These are phyloP conservation scores for Picea abies DNA, from an alignment of 83 land plant species.

Conservation along the genomic window DNA sequence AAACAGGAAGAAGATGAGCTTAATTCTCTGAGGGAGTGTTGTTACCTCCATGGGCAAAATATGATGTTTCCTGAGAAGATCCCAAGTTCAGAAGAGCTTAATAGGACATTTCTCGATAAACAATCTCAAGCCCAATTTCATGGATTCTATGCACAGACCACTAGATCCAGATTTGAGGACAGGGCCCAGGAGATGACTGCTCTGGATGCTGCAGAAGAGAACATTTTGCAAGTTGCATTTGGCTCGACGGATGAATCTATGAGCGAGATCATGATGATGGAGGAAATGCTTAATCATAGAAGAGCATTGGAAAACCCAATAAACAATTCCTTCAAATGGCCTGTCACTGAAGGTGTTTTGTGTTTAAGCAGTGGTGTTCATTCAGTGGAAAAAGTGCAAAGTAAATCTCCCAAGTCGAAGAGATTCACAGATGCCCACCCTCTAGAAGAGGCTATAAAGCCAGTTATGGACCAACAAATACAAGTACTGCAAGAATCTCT, in stretches of 20 bases:
- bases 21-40: no score
- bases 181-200: background rate
- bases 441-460: slow-evolving; percentile 1
- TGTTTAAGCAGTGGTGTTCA: no score
- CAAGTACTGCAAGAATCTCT: background rate
- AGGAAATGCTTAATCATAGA: background rate
- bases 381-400: background rate
- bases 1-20: no score
- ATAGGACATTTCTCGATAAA: background rate
- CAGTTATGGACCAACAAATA: background rate
- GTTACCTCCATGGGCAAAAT: background rate
- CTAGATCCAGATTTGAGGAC: background rate
- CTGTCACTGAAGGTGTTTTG: background rate
- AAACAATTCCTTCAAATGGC: background rate
- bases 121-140: background rate
- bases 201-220: slow-evolving; percentile 15
- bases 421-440: slow-evolving; percentile 6
- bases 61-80: slow-evolving; percentile 4
- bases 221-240: background rate
- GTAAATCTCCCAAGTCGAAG: background rate
- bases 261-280: background rate
- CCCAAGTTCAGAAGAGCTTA: background rate
- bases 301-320: background rate
- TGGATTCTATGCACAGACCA: background rate
- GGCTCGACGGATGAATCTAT: background rate